Evolutionary conservation across 176 grass and related monocot genomes (phyloP), one percentile per base, ranked within the genome.

Genomic region (Cymbopogon citratus): DNA sequence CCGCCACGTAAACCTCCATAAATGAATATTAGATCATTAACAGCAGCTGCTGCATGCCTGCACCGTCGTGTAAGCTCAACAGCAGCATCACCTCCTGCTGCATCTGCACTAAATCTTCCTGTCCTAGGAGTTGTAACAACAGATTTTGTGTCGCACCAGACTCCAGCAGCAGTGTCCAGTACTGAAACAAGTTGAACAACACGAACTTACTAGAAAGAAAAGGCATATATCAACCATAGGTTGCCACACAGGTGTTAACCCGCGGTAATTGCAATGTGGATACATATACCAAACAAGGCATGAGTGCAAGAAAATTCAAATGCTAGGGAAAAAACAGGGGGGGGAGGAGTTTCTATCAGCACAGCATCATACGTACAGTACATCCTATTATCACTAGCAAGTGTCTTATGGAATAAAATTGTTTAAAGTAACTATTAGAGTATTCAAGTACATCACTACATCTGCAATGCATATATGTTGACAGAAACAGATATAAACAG

Each of bases 1-100:
- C 97, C 97, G 62, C 97, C 97, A 7, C 93, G 93, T 80, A 99
- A 85, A 79, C 97, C 97, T 66, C 97, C 97, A 80, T 99, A 93
- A 91, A 99, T 89, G 70, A 90, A 99, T 86, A 99, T 99, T 51
- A 93, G 79, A 91, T 99, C 97, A 26, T 93, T 93, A 82, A 96
- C 87, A 85, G 93, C 91, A 44, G 97, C 91, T 23, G 97, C 97
- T 51, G 97, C 97, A 88, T 99, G 97, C 73, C 97, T 90, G 81
- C 93, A 99, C 21, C 97, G 87, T 8, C 96, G 75, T 21, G 93
- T 95, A 75, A 99, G 89, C 75, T 98, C 95, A 81, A 94, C 95
- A 74, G 90, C 75, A 66, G 95, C 92, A 84, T 98, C 95, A 27
- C 95, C 95, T 18, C 95, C 95, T 80, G 95, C 95, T 51, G 95